Evolutionary conservation across 371 early-diverging fungal genomes (phyloP).

Genomic region (Actinomucor elegans): DNA sequence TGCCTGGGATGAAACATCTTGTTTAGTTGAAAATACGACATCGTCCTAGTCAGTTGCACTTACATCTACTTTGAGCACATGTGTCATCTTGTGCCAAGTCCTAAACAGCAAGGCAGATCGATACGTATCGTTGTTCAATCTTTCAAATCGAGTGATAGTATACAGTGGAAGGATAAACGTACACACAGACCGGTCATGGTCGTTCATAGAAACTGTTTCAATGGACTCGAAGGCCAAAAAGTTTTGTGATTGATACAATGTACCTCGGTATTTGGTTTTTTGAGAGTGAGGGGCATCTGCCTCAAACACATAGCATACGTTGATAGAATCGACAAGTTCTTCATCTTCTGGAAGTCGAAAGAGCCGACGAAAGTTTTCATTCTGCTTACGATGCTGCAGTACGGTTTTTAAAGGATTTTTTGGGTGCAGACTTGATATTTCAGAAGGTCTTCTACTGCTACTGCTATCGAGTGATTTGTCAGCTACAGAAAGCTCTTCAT

Average conservation of each 20-base stretch:
- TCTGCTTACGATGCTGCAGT: constrained; percentile 64
- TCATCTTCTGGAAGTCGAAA: constrained; percentile 68
- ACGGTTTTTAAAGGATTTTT: constrained; percentile 40
- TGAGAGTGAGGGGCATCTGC: constrained; percentile 21
- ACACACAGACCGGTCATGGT: constrained; percentile 33
- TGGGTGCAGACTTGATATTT: not conserved
- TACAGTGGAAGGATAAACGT: constrained; percentile 75
- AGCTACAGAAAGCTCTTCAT: constrained; percentile 16
- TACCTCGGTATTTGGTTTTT: constrained; percentile 51
- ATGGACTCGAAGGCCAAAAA: constrained; percentile 79
- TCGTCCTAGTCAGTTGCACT: too few species aligned
- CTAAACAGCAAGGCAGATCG: constrained; percentile 47
- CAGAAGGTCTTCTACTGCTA: constrained; percentile 53
- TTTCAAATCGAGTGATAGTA: constrained; percentile 87
- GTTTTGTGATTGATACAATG: constrained; percentile 76
- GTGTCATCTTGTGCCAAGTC: constrained; percentile 64
- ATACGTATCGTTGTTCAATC: constrained; percentile 51
- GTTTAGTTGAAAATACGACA: not conserved
- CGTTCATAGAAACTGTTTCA: constrained; percentile 39
- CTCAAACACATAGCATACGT: constrained; percentile 47
- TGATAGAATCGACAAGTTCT: constrained; percentile 52
- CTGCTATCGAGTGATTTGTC: not conserved
- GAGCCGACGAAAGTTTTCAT: constrained; percentile 64
- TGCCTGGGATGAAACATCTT: not conserved
- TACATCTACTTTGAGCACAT: constrained; percentile 51